These are phyloP conservation scores for Alternaria incomplexa DNA, from an alignment of 2,329 filamentous ascomycete species.

Conservation along the genomic window DNA sequence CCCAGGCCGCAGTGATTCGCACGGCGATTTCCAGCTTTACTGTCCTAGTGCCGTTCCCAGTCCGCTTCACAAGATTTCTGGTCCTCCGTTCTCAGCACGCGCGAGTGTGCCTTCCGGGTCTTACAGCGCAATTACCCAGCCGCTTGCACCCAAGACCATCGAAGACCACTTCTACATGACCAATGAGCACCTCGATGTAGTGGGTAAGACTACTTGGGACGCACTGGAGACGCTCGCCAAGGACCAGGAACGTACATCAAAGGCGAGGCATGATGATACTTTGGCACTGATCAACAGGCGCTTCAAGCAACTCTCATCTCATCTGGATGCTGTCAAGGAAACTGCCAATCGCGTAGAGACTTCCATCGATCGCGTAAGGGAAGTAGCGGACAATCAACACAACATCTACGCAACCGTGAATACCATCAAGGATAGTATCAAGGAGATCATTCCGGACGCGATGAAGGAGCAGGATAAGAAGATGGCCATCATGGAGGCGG, in stretches of 20 bases:
- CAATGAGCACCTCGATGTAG: constrained; percentile 45
- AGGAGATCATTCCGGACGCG: constrained; percentile 30
- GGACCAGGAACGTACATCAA: constrained; percentile 12
- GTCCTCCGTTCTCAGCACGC: constrained; percentile 6
- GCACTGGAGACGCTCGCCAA: constrained; percentile 21
- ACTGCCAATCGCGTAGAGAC: constrained; percentile 25
- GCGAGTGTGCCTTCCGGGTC: constrained; percentile 1
- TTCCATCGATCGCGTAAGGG: constrained; percentile 8
- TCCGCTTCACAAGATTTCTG: constrained; percentile 30
- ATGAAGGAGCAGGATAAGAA: constrained; percentile 35
- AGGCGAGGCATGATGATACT: constrained; percentile 29
- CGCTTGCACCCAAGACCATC: constrained; percentile 18
- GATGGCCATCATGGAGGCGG: constrained; percentile 26
- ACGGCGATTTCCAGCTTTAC: constrained; percentile 25
- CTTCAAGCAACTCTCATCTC: constrained; percentile 33
- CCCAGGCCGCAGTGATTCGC: constrained; percentile 20
- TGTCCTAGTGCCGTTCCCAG: constrained; percentile 41
- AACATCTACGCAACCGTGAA: constrained; percentile 34
- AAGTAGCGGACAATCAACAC: constrained; percentile 8
- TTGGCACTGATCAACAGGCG: constrained; percentile 25
- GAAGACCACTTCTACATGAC: constrained; percentile 46
- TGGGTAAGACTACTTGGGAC: constrained; percentile 37
- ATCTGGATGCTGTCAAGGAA: constrained; percentile 31
- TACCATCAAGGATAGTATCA: constrained; percentile 33
- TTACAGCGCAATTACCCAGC: constrained; percentile 1